phyloP scores from a whole-genome alignment of 306 rosid species.

The Castanea crenata region DNA sequence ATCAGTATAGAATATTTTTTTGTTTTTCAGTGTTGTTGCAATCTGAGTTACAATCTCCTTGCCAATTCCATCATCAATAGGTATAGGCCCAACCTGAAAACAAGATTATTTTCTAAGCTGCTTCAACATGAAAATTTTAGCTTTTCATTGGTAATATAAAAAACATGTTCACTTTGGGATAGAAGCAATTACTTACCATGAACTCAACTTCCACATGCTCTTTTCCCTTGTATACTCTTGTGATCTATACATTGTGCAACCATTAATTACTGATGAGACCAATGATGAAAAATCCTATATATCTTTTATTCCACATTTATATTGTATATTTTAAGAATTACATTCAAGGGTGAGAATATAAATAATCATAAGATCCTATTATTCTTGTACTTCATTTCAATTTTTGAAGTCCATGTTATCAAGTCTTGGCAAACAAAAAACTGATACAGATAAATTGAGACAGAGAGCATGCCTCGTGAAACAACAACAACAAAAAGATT shows the following conservation, averaged over 20 bases:
- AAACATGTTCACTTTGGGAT: background rate
- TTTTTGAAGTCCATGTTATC: no score
- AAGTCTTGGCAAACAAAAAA: no score
- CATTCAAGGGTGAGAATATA: no score
- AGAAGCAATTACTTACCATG: slow-evolving; percentile 40
- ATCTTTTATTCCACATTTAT: no score
- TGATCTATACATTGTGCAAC: slow-evolving; percentile 42
- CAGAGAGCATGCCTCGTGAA: no score
- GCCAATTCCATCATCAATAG: slow-evolving; percentile 71
- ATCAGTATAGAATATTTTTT: slow-evolving; percentile 82
- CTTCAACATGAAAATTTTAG: background rate
- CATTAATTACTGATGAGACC: no score
- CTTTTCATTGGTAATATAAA: background rate
- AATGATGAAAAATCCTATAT: no score
- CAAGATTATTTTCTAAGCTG: background rate
- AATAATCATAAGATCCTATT: no score
- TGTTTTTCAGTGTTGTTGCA: slow-evolving; percentile 51
- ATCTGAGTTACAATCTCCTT: slow-evolving; percentile 77
- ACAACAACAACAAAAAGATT: no score
- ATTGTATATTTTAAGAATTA: no score
- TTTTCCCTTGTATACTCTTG: slow-evolving; percentile 76
- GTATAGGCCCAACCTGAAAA: slow-evolving; percentile 86
- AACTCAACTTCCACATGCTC: slow-evolving; percentile 96
- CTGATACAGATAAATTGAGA: no score
- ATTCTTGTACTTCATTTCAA: no score